A percentile compares a stretch with the other conserved stretches of the same genome.
phyloP scores from a whole-genome alignment of 495 filamentous ascomycete species.

The Xylaria intraflava region DNA sequence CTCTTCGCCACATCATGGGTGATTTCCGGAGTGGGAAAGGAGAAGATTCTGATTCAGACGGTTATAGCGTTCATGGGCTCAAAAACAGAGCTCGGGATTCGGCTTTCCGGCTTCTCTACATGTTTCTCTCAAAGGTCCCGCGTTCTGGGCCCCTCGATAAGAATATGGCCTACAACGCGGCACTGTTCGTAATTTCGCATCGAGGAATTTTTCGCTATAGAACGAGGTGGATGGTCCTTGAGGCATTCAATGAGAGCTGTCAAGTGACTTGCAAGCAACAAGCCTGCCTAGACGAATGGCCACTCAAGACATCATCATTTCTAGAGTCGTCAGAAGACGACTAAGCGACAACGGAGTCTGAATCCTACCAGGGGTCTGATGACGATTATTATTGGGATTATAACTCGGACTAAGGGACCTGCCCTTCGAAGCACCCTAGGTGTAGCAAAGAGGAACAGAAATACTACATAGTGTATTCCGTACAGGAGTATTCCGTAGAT shows the following conservation, averaged over 20 bases:
- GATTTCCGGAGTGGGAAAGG: conserved; percentile 13
- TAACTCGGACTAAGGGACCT: too few species aligned
- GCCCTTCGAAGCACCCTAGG: too few species aligned
- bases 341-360: neutral
- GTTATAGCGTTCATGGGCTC: neutral
- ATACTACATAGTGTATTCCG: too few species aligned
- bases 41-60: conserved; percentile 8
- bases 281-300: conserved; percentile 11
- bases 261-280: conserved; percentile 15
- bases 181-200: conserved; percentile 21
- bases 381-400: neutral
- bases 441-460: too few species aligned
- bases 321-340: neutral
- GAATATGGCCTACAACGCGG: conserved; percentile 15
- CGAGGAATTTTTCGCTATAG: conserved; percentile 13
- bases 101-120: conserved; percentile 20
- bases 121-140: conserved; percentile 14
- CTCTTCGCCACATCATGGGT: conserved; percentile 14
- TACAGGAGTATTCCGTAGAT: too few species aligned
- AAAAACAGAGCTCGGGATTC: conserved; percentile 17
- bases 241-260: conserved; percentile 20
- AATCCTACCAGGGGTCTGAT: neutral
- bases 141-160: conserved; percentile 5
- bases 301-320: neutral
- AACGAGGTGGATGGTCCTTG: conserved; percentile 17